Percentiles rank a stretch among this genome's conserved stretches.
These are phyloP conservation scores for Forsythia suspensa DNA, from an alignment of 257 asterid species.

Conservation along the genomic window DNA sequence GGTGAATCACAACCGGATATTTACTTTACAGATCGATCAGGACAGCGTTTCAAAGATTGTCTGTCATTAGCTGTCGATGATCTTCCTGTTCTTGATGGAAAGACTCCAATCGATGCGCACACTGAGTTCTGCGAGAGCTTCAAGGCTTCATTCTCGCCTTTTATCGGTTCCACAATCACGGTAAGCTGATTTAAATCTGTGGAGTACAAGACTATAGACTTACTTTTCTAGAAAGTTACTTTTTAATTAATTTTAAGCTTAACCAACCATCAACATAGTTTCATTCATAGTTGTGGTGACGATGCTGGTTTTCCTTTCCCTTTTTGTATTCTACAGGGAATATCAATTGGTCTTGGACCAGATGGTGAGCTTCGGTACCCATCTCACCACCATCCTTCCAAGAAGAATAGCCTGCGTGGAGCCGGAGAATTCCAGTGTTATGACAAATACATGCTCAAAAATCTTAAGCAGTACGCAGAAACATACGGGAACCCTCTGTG, in stretches of 20 bases:
- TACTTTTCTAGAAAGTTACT: neutral
- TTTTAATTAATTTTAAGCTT: neutral
- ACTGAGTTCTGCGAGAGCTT: conserved; percentile 61
- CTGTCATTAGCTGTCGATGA: conserved; percentile 74
- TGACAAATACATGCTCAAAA: conserved; percentile 59
- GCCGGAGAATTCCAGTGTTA: conserved; percentile 93
- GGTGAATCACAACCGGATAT: conserved; percentile 60
- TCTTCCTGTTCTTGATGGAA: conserved; percentile 76
- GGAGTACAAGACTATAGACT: neutral
- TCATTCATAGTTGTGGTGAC: neutral
- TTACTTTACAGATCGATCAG: conserved; percentile 63
- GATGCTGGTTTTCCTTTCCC: conserved; percentile 8
- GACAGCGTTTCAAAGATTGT: conserved; percentile 57
- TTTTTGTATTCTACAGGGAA: conserved; percentile 44
- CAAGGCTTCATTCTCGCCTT: conserved; percentile 55
- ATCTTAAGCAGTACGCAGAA: conserved; percentile 65
- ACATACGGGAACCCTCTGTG: conserved; percentile 59
- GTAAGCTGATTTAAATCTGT: conserved; percentile 36
- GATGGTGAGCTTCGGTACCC: conserved; percentile 90
- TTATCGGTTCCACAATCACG: conserved; percentile 73
- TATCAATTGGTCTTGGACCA: conserved; percentile 86
- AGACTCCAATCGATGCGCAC: conserved; percentile 71
- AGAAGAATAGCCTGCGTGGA: conserved; percentile 28
- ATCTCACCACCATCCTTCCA: conserved; percentile 46
- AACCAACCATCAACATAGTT: neutral